Evolutionary conservation across 2,329 filamentous ascomycete species (phyloP), one percentile per base, ranked within the genome.

Genomic region (Alternaria gansuensis): DNA sequence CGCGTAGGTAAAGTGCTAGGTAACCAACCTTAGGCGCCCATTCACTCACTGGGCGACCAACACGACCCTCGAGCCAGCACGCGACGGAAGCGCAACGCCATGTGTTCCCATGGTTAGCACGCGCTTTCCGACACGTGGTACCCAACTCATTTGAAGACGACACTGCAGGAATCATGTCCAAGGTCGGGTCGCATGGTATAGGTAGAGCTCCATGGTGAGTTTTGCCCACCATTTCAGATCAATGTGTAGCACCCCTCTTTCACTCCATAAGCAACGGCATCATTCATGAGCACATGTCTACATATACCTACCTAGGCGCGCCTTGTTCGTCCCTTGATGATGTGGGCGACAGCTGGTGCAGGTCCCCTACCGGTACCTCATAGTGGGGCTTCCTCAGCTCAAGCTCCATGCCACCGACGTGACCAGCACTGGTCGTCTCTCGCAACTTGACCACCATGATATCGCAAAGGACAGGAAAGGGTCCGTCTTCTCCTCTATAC

Each of bases 1-100:
- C 63, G 63, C 60, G 63, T 65, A n/a, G n/a, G n/a, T n/a, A 64
- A 62, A 65, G 63, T 65, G 61, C n/a, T n/a, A n/a, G n/a, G n/a
- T n/a, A n/a, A 2, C 57, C 53, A 51, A 48, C 44, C 44, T 26
- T 10, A 31, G 43, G 26, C 24, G 43, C 43, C 51, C 43, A 53
- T 62, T 51, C 55, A 62, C 62, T 51, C 55, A 62, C 62, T 54
- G 55, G 51, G 45, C 54, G 29, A 63, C 50, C 40, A 17, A 17
- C 1, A 17, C 17, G 54, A 26, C 44, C 31, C 57, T 60, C 48
- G 54, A 58, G 50, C 54, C 43, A 54, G 24, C 23, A 3, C 33
- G 51, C 55, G 14, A 23, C 34, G 34, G 28, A 36, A 28, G n/a
- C 31, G 10, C 44, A 11, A n/a, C 13, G 1, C 2, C 8, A 24